phyloP scores from a whole-genome alignment of 1,139 yeast species.

The Candida tetrigidarum region DNA sequence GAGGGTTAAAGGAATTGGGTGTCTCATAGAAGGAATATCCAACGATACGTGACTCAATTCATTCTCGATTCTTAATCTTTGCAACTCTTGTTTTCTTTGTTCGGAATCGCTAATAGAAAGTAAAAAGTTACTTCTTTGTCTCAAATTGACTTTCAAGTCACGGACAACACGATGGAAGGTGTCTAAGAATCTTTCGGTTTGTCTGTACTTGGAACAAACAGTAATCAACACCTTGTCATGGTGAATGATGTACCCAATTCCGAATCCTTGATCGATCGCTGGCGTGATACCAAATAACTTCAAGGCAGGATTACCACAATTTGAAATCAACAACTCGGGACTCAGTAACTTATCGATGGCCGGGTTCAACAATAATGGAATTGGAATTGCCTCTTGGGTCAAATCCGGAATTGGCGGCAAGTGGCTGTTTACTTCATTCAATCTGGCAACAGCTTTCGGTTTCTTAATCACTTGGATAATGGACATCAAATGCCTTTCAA shows the following conservation, averaged over 20 bases:
- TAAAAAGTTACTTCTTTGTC: conserved; percentile 38
- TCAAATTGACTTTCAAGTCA: conserved; percentile 54
- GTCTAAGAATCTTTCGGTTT: conserved; percentile 67
- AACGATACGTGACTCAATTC: conserved; percentile 38
- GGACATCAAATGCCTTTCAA: conserved; percentile 72
- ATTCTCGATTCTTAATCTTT: conserved; percentile 37
- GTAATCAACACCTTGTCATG: conserved; percentile 61
- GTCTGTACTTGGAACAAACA: conserved; percentile 75
- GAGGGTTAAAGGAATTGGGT: conserved; percentile 40
- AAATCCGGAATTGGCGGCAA: conserved; percentile 31
- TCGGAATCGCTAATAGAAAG: conserved; percentile 40
- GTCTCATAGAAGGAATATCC: conserved; percentile 34
- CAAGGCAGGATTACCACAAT: conserved; percentile 82
- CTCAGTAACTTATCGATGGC: conserved; percentile 45
- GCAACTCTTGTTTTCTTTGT: conserved; percentile 37
- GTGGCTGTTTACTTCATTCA: conserved; percentile 46
- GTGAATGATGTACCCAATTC: conserved; percentile 76
- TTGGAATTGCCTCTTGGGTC: conserved; percentile 19
- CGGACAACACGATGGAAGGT: conserved; percentile 64
- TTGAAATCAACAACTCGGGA: conserved; percentile 50
- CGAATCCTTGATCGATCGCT: conserved; percentile 74
- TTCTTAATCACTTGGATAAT: conserved; percentile 50
- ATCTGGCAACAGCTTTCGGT: conserved; percentile 34
- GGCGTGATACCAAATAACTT: conserved; percentile 78
- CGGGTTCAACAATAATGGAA: conserved; percentile 67